Evolutionary conservation across 176 grass and related monocot species (phyloP), one percentile per base, ranked within the genome.

Genomic region (Miscanthus lutarioriparius): DNA sequence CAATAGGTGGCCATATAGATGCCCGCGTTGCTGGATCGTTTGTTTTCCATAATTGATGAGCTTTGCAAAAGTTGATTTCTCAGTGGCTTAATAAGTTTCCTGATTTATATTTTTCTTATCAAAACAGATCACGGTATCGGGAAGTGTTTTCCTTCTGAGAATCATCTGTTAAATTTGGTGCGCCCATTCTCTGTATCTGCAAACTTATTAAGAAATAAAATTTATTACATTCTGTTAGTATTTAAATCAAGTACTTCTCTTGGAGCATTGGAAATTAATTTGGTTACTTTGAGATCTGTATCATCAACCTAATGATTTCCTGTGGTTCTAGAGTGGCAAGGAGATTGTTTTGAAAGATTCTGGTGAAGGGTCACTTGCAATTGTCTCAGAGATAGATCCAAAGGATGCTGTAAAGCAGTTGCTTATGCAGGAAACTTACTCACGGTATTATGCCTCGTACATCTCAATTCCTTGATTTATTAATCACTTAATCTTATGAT

Each of bases 371-470:
- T 82, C 84, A 38, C 43, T 83, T 73, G 81, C 70, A 36, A 19
- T 95, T 70, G 62, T 85, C 67, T 89, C 86, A 48, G 84, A 91
- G 84, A 86, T 91, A 25, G 74, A 89, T 16, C 74, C 88, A 0
- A 96, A 96, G 78, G 35, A 85, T 83, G 86, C 81, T 54, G 89
- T 93, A 70, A 76, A 85, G 39, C 80, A 93, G 32, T 81, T 96
- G 56, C 84, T 96, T 75, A 81, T 77, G 74, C 80, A 87, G 45
- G 91, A 96, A 77, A 93, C 86, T 5, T 96, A 80, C 77, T 89
- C 88, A 59, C 53, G 94, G 94, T 96, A 91, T 63, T 63, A 23
- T 73, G 68, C n/a, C 12, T 61, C 56, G 9, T 61, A 61, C 51
- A 71, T 66, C 4, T 66, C 54, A 32, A 22, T 36, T 81, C 62